Conservation (phyloP, 2,329 filamentous ascomycete species). For the Aspergillus vadensis region DNA sequence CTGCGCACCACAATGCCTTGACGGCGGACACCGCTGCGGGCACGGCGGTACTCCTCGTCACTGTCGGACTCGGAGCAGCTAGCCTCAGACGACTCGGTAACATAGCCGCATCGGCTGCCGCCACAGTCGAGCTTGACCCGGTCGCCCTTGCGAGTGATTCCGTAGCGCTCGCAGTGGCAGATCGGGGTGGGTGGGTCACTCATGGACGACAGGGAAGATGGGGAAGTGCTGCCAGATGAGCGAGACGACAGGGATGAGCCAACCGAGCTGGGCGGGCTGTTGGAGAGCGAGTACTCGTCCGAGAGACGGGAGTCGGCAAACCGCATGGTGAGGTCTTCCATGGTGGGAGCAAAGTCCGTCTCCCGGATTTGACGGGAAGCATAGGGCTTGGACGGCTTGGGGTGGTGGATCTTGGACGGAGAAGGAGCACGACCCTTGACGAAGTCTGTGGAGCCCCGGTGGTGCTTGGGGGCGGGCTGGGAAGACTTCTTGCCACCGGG, state of each 20-base stretch:
- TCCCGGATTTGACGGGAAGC: constrained; percentile 85
- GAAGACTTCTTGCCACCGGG: constrained; percentile 59
- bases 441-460: constrained; percentile 63
- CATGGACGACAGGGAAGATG: constrained; percentile 64
- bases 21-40: constrained; percentile 37
- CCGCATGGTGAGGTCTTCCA: constrained; percentile 78
- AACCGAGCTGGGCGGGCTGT: constrained; percentile 70
- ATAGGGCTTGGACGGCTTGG: constrained; percentile 84
- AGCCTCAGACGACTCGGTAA: constrained; percentile 62
- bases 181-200: constrained; percentile 59
- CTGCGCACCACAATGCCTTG: constrained; percentile 45
- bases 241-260: constrained; percentile 73
- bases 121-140: constrained; percentile 96
- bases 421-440: constrained; percentile 87
- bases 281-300: constrained; percentile 72
- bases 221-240: constrained; percentile 58
- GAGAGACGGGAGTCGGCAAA: constrained; percentile 71
- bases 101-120: constrained; percentile 81
- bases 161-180: constrained; percentile 95
- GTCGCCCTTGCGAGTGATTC: constrained; percentile 89
- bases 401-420: constrained; percentile 84
- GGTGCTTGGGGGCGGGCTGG: constrained; percentile 36
- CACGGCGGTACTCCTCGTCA: constrained; percentile 43
- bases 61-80: constrained; percentile 65
- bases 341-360: constrained; percentile 73